Evolutionary conservation across 371 early-diverging fungal species (phyloP), one percentile per base, ranked within the genome.

Genomic region (Rhizopus sp.): DNA sequence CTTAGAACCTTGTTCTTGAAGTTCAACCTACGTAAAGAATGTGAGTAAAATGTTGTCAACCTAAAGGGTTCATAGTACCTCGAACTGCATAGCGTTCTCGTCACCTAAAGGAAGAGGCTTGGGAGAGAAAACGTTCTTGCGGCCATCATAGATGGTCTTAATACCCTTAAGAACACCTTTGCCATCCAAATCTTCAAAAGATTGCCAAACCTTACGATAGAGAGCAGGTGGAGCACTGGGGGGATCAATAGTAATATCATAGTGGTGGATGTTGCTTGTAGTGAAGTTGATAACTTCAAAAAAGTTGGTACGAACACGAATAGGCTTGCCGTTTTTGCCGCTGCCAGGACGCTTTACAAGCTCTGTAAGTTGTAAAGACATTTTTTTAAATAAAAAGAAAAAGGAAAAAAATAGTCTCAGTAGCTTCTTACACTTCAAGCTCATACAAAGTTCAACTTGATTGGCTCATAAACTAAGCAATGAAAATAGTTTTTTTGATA

Each of bases 91-190:
- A 30, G 76, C 69, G 13, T 68, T 50, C 9, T 69, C 69, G 35
- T 79, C 74, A 60, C 70, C 70, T 12, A 81, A 69, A 29, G 66
- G 59, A 46, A 78, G 73, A 5, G 40, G 52, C 54, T 67, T 78
- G 0, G 78, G 70, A 9, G 82, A 62, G 56, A 73, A 80, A 4
- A 75, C 72, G 31, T 77, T 78, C 56, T 75, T 73, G 9, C 74
- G 70, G 38, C 85, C 83, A 60, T 84, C 85, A 60, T 69, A 84
- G 38, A 84, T 68, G 12, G 80, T 69, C 33, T 60, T 69, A 44
- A 70, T 57, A 3, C 70, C 70, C 9, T 55, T 67, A 0, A 82
- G 63, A 4, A 64, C 50, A 15, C 69, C 66, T 48, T 64, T 51
- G 7, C 73, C 62, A 50, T 66, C 63, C 52, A 44, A 33, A 45